Evolutionary conservation across 495 filamentous ascomycete genomes (phyloP).

Genomic region (Podospora australis): DNA sequence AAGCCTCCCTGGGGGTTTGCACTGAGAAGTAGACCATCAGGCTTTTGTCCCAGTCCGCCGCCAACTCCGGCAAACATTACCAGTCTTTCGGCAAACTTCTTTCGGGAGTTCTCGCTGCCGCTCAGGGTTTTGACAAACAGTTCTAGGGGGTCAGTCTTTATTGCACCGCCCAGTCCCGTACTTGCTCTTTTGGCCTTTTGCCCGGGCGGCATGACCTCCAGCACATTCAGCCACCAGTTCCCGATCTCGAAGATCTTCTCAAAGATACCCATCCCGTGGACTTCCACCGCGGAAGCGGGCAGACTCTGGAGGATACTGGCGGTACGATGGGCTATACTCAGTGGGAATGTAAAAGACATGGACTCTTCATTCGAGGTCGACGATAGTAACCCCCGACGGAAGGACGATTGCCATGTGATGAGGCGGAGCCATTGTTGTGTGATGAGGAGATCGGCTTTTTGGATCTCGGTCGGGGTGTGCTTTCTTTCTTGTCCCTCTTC

Average conservation of each 20-base stretch:
- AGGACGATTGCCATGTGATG: slow-evolving; percentile 56
- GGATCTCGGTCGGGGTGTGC: slow-evolving; percentile 43
- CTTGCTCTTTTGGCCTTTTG: no score
- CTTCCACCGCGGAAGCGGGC: slow-evolving; percentile 48
- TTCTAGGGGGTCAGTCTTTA: not conserved
- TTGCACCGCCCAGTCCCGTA: no score
- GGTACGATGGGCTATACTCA: not conserved
- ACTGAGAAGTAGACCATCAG: not conserved
- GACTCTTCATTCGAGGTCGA: slow-evolving; percentile 35
- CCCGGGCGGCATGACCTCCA: slow-evolving; percentile 17
- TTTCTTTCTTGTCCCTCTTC: not conserved
- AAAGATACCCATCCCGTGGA: slow-evolving; percentile 54
- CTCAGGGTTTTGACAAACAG: not conserved
- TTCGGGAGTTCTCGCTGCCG: not conserved
- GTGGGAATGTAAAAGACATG: not conserved
- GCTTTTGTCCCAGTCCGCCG: no score
- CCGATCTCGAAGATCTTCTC: slow-evolving; percentile 51
- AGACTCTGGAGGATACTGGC: slow-evolving; percentile 12
- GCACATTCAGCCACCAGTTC: slow-evolving; percentile 47
- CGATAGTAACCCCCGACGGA: slow-evolving; percentile 48
- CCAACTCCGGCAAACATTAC: not conserved
- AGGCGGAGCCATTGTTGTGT: slow-evolving; percentile 58
- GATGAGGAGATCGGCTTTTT: slow-evolving; percentile 55
- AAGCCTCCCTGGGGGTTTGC: not conserved
- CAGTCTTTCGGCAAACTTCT: not conserved